Evolutionary conservation across 208 protist species (phyloP), one percentile per base, ranked within the genome.

Genomic region (Trypanosoma grayi): DNA sequence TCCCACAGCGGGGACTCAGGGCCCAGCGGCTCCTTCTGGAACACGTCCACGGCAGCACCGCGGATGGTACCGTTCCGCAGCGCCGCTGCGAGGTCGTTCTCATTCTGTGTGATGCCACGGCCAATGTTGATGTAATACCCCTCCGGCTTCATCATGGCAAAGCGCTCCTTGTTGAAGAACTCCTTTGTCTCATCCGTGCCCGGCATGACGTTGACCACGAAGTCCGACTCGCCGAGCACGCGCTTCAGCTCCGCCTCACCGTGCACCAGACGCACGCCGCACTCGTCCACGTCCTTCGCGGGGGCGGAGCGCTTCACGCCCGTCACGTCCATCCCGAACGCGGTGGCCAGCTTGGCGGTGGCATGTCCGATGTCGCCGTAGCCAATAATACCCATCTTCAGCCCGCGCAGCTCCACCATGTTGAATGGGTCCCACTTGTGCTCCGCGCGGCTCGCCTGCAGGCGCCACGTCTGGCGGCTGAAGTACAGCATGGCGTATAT

Each of bases 61-160:
- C 67, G 67, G 30, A 96, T 92, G n/a, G 64, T 66, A 40, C 73
- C 77, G 4, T 48, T 66, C 16, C 81, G 55, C 16, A 95, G 70
- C 10, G 86, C 90, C 24, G 76, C 62, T n/a, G 66, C 41, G 22
- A 95, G 51, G 58, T 89, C 85, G 4, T 55, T 66, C 52, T 94
- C 90, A 44, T 68, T 66, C 61, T 87, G 79, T 36, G 82, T 86
- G 45, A 59, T 40, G 44, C 90, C 90, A 6, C 90, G 77, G 40
- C 90, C 87, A 61, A 93, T 93, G 66, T 88, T 93, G 77, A 95
- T 90, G 77, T 90, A 93, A 31, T 90, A 65, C 18, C 81, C 80
- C 20, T 40, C 77, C 64, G 70, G 77, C 81, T 87, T 87, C 90
- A 95, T 95, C 44, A 77, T 70, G 36, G 57, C 52, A 62, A 95